These are phyloP conservation scores for Claviceps sp. DNA, from an alignment of 2,329 filamentous ascomycete species.

Conservation along the genomic window DNA sequence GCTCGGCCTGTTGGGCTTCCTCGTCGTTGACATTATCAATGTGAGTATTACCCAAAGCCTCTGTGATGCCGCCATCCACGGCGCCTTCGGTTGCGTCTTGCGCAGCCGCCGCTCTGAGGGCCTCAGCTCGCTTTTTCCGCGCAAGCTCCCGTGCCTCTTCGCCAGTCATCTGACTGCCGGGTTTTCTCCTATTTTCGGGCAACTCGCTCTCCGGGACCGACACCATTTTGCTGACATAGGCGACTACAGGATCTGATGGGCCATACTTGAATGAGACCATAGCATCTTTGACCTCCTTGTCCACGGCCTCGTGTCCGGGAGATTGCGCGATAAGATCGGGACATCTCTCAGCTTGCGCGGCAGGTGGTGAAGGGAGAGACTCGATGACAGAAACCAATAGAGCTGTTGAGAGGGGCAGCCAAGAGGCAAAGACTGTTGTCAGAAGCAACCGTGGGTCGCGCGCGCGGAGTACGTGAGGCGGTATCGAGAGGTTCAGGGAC, in stretches of 20 bases:
- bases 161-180: conserved; percentile 58
- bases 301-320: conserved; percentile 61
- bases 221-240: conserved; percentile 97
- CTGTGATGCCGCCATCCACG: conserved; percentile 41
- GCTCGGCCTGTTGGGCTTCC: conserved; percentile 50
- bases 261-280: conserved; percentile 68
- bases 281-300: conserved; percentile 56
- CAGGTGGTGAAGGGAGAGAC: conserved; percentile 71
- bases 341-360: conserved; percentile 67
- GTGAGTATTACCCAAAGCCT: conserved; percentile 46
- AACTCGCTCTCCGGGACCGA: conserved; percentile 87
- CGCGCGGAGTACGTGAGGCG: conserved; percentile 71
- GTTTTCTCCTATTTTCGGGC: conserved; percentile 63
- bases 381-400: conserved; percentile 89
- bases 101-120: conserved; percentile 54
- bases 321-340: conserved; percentile 68
- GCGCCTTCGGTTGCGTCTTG: conserved; percentile 38
- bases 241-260: conserved; percentile 65
- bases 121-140: conserved; percentile 77
- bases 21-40: conserved; percentile 37
- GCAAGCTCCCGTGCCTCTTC: conserved; percentile 86
- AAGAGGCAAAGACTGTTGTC: conserved; percentile 74
- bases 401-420: conserved; percentile 87
- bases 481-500: conserved; percentile 70
- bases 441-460: conserved; percentile 74